Base-by-base conservation (phyloP, 768 basidiomycete genomes). In the Naganishia vishniacii region DNA sequence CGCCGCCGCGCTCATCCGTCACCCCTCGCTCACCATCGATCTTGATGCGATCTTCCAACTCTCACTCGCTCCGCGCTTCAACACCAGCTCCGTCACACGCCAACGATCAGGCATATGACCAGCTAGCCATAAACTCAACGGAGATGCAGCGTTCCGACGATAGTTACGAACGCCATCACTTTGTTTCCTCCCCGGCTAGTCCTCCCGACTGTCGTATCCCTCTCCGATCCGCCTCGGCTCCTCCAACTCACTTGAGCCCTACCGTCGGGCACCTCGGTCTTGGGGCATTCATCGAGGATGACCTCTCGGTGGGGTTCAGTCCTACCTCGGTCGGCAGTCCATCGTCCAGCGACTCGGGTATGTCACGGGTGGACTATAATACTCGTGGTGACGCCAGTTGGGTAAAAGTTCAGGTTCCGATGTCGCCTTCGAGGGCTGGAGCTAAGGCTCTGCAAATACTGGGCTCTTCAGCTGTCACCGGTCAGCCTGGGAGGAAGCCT, bases 371-470 rank as follows among this genome's bases (percentile, higher is more conserved):
- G 29, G 49, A 31, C 2, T 13, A 13, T 32, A 41, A 2, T n/a
- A 25, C 5, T 34, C n/a, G 12, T 26, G n/a, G 12, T n/a, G 37
- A 40, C 34, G 32, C 37, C 42, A 20, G n/a, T n/a, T 44, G 42
- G 42, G 42, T 9, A 23, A 4, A 37, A 1, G 53, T 25, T 18
- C 16, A 40, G 15, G 53, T 25, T 4, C 62, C 62, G 3, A 63
- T 63, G 62, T 53, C 62, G n/a, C 62, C 62, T 9, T 46, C 51
- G 18, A 44, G 62, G 32, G 62, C 62, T 11, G 62, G 62, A 31
- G 48, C 62, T 11, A 63, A 63, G 62, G 62, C 62, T 15, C 40
- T 63, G 25, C 34, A 42, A n/a, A 18, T 63, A n/a, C n/a, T 63
- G 15, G 62, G 62, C 9, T 48, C 47, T 41, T 62, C 23, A 12